Percentiles rank a stretch among this genome's conserved stretches.
phyloP scores from a whole-genome alignment of 768 basidiomycete genomes.

The Rhodotorula graminis region DNA sequence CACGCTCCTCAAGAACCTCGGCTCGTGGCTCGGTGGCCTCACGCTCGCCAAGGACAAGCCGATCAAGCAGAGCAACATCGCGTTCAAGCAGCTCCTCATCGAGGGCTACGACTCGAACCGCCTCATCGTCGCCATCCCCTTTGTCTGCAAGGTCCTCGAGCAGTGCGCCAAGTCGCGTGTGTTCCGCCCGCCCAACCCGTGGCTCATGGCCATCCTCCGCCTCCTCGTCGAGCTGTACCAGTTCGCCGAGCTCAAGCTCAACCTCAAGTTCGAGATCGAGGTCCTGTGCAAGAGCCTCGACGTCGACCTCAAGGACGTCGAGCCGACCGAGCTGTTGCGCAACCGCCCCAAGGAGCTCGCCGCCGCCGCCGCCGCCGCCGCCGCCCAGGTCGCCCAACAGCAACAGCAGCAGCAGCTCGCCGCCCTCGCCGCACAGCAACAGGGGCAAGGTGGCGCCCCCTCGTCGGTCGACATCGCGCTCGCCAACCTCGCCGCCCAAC shows the following conservation, averaged over 20 bases:
- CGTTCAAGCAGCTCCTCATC: slow-evolving; percentile 94
- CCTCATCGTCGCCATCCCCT: slow-evolving; percentile 88
- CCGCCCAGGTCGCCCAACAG: neutral
- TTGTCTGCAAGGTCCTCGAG: slow-evolving; percentile 94
- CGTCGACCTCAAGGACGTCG: slow-evolving; percentile 75
- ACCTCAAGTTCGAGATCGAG: slow-evolving; percentile 98
- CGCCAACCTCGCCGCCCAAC: slow-evolving; percentile 15
- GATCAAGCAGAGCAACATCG: slow-evolving; percentile 84
- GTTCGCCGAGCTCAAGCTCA: slow-evolving; percentile 89
- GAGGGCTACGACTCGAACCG: slow-evolving; percentile 91
- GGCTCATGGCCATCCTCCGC: slow-evolving; percentile 92
- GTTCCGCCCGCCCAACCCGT: slow-evolving; percentile 94
- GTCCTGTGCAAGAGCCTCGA: slow-evolving; percentile 87
- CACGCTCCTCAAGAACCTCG: slow-evolving; percentile 84
- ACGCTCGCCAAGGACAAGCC: slow-evolving; percentile 89
- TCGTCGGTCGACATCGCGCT: slow-evolving; percentile 25
- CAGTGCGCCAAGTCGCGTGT: slow-evolving; percentile 82
- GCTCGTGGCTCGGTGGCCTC: slow-evolving; percentile 86
- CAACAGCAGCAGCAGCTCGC: neutral
- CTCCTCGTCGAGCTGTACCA: slow-evolving; percentile 94
- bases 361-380: slow-evolving; percentile 48
- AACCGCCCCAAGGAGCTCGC: slow-evolving; percentile 55
- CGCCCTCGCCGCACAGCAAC: slow-evolving; percentile 4
- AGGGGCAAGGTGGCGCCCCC: neutral
- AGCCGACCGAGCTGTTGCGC: slow-evolving; percentile 75